These are phyloP conservation scores for Aspergillaceae sp. DNA, from an alignment of 2,329 filamentous ascomycete genomes.

Conservation along the genomic window DNA sequence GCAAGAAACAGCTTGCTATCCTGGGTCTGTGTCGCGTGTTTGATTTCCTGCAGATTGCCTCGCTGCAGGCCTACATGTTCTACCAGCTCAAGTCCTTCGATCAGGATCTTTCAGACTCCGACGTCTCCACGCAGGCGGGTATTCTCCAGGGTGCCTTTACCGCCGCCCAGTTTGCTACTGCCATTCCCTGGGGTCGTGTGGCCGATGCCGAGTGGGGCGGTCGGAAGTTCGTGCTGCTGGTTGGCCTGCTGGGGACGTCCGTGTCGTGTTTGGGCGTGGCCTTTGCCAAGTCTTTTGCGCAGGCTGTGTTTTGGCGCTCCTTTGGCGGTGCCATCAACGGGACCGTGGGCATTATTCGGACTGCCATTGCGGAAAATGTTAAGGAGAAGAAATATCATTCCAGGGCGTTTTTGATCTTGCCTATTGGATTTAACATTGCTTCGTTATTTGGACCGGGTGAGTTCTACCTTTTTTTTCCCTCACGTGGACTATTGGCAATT, in stretches of 20 bases:
- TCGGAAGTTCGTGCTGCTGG: constrained; percentile 66
- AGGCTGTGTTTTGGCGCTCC: constrained; percentile 57
- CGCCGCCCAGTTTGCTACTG: constrained; percentile 69
- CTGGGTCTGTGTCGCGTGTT: constrained; percentile 33
- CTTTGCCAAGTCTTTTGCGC: constrained; percentile 54
- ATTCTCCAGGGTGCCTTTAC: constrained; percentile 70
- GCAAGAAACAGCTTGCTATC: constrained; percentile 29
- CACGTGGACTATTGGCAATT: background rate
- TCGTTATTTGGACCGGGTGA: constrained; percentile 43
- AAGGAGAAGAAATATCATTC: constrained; percentile 56
- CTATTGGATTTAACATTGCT: constrained; percentile 60
- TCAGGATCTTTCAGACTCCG: constrained; percentile 44
- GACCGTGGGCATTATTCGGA: constrained; percentile 64
- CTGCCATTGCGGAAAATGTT: constrained; percentile 64
- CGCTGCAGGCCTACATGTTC: constrained; percentile 61
- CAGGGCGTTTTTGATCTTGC: constrained; percentile 50
- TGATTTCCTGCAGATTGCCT: constrained; percentile 34
- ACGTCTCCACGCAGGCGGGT: constrained; percentile 66
- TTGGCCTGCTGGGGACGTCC: constrained; percentile 63
- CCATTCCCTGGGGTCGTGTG: constrained; percentile 69
- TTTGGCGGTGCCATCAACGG: constrained; percentile 62
- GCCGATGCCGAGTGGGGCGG: constrained; percentile 56
- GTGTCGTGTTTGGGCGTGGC: constrained; percentile 60
- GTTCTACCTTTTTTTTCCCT: constrained; percentile 30
- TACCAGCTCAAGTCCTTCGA: constrained; percentile 75